Conservation (phyloP, 1,284 basidiomycete genomes). For the Malassezia psittaci region DNA sequence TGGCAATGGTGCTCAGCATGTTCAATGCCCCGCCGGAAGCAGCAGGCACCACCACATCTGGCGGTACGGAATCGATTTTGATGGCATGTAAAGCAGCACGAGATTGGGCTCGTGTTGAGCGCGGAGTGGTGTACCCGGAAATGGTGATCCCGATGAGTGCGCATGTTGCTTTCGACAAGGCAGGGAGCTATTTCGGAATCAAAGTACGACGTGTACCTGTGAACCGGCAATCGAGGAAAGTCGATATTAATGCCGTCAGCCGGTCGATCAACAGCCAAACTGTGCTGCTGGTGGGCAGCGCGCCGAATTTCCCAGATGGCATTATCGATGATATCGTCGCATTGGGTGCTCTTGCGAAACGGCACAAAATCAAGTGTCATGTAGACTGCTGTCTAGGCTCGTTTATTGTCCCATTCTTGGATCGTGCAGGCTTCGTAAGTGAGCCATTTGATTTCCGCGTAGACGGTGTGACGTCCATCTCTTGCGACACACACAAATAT, state of each 20-base stretch:
- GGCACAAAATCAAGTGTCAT: slow-evolving; percentile 72
- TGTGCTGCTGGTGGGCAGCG: slow-evolving; percentile 71
- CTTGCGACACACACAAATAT: slow-evolving; percentile 48
- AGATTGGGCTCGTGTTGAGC: slow-evolving; percentile 75
- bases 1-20: slow-evolving; percentile 72
- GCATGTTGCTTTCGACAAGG: slow-evolving; percentile 93
- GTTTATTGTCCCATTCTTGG: slow-evolving; percentile 49
- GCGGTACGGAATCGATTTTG: slow-evolving; percentile 90
- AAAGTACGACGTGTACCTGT: slow-evolving; percentile 82
- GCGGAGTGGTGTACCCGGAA: slow-evolving; percentile 82
- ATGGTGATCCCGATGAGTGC: slow-evolving; percentile 80
- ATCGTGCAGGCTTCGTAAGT: slow-evolving; percentile 33
- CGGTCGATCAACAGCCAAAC: slow-evolving; percentile 51
- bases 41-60: slow-evolving; percentile 75
- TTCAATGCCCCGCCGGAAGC: slow-evolving; percentile 72
- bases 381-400: slow-evolving; percentile 53
- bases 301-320: slow-evolving; percentile 58
- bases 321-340: slow-evolving; percentile 67
- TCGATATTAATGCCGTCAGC: slow-evolving; percentile 64
- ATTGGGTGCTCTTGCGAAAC: slow-evolving; percentile 65
- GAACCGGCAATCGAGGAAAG: slow-evolving; percentile 69
- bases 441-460: slow-evolving; percentile 46
- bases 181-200: slow-evolving; percentile 76
- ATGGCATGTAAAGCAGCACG: slow-evolving; percentile 89
- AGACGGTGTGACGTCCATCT: slow-evolving; percentile 43